Evolutionary conservation across 179 eudicot species (phyloP).

Genomic region (Gypsophila paniculata): DNA sequence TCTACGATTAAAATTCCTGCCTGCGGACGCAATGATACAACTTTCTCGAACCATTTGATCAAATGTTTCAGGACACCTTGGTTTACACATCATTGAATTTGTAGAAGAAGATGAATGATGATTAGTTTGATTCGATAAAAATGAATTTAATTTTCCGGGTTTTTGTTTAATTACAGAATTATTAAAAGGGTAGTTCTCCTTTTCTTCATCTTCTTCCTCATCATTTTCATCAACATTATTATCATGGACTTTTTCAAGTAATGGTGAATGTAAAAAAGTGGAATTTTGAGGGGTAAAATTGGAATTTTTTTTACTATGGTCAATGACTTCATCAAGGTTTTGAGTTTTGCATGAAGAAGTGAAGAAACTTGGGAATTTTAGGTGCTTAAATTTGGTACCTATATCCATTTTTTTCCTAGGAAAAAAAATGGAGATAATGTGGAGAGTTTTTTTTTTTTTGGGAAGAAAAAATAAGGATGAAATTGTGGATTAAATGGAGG

Average conservation of each 20-base stretch:
- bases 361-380: conserved; percentile 28
- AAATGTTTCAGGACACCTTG: conserved; percentile 35
- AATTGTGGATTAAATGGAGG: conserved; percentile 33
- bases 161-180: conserved; percentile 19
- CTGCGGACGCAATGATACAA: conserved; percentile 21
- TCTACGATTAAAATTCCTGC: conserved; percentile 23
- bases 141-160: conserved; percentile 15
- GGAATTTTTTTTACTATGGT: conserved; percentile 25
- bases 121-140: neutral
- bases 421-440: conserved; percentile 7
- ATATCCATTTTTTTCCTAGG: conserved; percentile 23
- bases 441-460: neutral
- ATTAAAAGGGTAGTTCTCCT: conserved; percentile 13
- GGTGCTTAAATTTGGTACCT: conserved; percentile 26
- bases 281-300: conserved; percentile 25
- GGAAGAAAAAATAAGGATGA: conserved; percentile 11
- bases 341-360: conserved; percentile 37
- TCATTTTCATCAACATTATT: neutral
- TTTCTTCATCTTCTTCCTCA: neutral
- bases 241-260: conserved; percentile 2
- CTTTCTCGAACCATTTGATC: conserved; percentile 33
- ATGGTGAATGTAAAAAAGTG: conserved; percentile 18
- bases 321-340: conserved; percentile 28
- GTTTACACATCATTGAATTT: conserved; percentile 28
- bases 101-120: conserved; percentile 12